Percentiles rank a stretch among this genome's conserved stretches.
phyloP scores from a whole-genome alignment of 2,329 filamentous ascomycete species.

The Didymella pomorum region DNA sequence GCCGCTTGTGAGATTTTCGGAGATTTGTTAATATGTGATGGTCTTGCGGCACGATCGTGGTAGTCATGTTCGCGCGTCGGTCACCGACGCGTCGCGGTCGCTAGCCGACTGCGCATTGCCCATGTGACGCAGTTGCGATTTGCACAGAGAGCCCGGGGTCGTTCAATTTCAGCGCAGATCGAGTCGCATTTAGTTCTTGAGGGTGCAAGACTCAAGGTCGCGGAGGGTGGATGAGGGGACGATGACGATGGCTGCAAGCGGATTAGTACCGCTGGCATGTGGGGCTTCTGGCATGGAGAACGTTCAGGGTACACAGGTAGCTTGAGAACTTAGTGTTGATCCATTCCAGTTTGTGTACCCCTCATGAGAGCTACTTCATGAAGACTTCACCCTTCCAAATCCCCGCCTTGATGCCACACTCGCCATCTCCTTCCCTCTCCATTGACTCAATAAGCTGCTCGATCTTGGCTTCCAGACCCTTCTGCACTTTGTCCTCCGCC shows the following conservation, averaged over 20 bases:
- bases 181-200: neutral
- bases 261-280: neutral
- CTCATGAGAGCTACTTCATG: neutral
- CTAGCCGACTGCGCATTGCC: conserved; percentile 1
- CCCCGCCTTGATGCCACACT: neutral
- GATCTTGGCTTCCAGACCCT: neutral
- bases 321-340: too few species aligned
- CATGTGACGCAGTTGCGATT: neutral
- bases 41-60: neutral
- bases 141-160: neutral
- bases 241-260: neutral
- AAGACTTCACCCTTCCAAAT: conserved; percentile 14
- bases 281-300: neutral
- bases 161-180: neutral
- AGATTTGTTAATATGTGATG: neutral
- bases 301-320: neutral
- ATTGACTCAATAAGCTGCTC: neutral
- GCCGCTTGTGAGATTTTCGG: neutral
- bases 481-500: neutral
- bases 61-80: neutral
- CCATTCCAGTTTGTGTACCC: too few species aligned
- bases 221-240: neutral
- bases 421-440: neutral
- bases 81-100: conserved; percentile 7
- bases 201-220: too few species aligned